phyloP scores from a whole-genome alignment of 257 asterid genomes.

The Gynochthodes officinalis region DNA sequence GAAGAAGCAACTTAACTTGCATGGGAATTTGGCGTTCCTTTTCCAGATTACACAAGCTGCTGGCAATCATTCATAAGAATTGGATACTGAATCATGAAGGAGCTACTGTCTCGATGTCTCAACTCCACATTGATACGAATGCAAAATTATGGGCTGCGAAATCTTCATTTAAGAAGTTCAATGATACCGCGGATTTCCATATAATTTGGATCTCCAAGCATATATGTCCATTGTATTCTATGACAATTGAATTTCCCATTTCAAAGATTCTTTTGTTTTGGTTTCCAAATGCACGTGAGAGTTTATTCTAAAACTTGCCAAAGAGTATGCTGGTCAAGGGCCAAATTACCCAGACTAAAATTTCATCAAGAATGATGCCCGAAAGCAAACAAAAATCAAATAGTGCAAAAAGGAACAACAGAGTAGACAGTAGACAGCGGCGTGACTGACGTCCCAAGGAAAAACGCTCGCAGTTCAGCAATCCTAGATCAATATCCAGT shows the following conservation, averaged over 20 bases:
- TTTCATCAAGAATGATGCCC: neutral
- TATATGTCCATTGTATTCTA: no score
- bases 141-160: no score
- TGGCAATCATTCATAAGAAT: no score
- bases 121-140: no score
- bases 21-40: neutral
- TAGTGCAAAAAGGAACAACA: neutral
- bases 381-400: neutral
- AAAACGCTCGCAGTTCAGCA: neutral
- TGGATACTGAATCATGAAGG: no score
- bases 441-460: slow-evolving; percentile 4
- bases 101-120: no score
- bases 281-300: no score
- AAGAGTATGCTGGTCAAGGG: no score
- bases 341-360: neutral
- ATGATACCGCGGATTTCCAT: no score
- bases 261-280: neutral
- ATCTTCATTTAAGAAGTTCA: no score
- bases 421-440: neutral
- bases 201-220: no score
- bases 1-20: neutral
- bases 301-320: no score
- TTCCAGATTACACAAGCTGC: neutral
- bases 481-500: neutral
- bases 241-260: neutral